phyloP scores from a whole-genome alignment of 768 basidiomycete genomes.

The Galerina sulciceps region DNA sequence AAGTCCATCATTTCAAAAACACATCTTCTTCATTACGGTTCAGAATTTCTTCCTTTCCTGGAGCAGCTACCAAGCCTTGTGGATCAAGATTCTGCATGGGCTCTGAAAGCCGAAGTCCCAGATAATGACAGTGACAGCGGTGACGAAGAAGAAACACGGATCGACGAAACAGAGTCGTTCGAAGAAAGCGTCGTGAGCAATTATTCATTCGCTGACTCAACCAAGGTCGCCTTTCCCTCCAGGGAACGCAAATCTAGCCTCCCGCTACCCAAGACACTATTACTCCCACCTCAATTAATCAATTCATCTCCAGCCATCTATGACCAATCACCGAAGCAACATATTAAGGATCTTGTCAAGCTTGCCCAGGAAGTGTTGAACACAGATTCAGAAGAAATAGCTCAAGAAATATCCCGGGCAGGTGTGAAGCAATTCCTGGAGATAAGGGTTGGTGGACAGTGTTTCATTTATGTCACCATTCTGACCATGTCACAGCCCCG shows the following conservation, averaged over 20 bases:
- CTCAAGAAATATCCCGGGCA: constrained; percentile 83
- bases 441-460: constrained; percentile 64
- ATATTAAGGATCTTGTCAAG: constrained; percentile 64
- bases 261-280: constrained; percentile 54
- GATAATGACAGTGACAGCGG: constrained; percentile 66
- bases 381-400: constrained; percentile 69
- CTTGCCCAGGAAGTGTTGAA: constrained; percentile 60
- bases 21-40: constrained; percentile 83
- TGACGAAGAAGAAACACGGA: constrained; percentile 52
- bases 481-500: constrained; percentile 60
- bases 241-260: constrained; percentile 76
- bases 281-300: constrained; percentile 35
- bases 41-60: constrained; percentile 81
- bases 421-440: constrained; percentile 71
- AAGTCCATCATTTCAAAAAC: constrained; percentile 81
- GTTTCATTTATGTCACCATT: background rate
- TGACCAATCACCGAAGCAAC: constrained; percentile 55
- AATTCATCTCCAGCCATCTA: constrained; percentile 29
- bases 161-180: constrained; percentile 22
- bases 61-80: constrained; percentile 63
- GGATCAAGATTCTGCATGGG: constrained; percentile 79
- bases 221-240: constrained; percentile 24
- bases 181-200: constrained; percentile 2
- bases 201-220: constrained; percentile 1
- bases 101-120: constrained; percentile 63